phyloP scores from a whole-genome alignment of 139 green algal genomes.

The Zygnema cylindricum region DNA sequence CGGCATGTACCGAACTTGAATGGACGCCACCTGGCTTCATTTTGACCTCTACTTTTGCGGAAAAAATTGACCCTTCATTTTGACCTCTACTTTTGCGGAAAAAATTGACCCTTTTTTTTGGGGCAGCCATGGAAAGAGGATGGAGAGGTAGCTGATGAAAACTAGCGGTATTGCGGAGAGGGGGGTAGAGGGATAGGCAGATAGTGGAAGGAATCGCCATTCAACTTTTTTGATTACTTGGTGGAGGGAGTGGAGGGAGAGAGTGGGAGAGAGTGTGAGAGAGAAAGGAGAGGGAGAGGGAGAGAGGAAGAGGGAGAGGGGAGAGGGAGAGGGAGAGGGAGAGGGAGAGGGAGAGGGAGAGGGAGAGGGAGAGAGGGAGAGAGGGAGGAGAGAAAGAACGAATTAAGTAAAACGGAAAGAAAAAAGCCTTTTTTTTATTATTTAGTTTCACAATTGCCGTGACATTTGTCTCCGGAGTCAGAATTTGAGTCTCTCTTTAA shows the following conservation, averaged over 20 bases:
- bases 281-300: not conserved
- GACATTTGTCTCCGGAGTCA: not conserved
- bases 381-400: not conserved
- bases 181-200: no score
- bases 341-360: not conserved
- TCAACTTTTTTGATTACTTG: no score
- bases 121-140: no score
- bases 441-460: conserved; percentile 11
- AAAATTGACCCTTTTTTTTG: no score
- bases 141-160: no score
- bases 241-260: not conserved
- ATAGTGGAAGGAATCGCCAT: no score
- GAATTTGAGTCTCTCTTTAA: not conserved
- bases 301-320: not conserved
- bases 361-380: not conserved
- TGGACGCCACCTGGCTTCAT: no score
- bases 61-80: no score
- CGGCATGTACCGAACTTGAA: no score
- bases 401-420: not conserved
- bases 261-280: not conserved
- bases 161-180: no score
- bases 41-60: no score
- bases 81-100: no score
- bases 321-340: not conserved
- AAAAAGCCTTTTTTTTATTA: not conserved